Conservation (phyloP, 495 filamentous ascomycete genomes). For the Penicillium lagena region DNA sequence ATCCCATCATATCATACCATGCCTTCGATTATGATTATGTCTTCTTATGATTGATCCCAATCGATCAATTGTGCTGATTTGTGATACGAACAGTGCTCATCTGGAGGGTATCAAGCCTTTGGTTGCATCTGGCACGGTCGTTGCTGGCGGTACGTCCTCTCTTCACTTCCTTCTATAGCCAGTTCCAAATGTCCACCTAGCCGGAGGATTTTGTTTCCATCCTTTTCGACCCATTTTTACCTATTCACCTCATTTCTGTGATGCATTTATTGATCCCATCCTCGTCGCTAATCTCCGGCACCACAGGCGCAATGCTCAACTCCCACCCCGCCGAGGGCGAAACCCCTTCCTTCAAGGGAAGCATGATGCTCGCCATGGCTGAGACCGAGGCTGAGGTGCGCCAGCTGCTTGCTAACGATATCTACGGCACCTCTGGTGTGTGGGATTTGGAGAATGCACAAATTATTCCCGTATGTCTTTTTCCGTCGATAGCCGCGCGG, state of each 20-base stretch:
- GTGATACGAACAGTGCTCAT: slow-evolving; percentile 15
- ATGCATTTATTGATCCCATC: neutral
- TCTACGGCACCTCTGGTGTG: slow-evolving; percentile 63
- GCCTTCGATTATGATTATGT: neutral
- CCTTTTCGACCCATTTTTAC: no score
- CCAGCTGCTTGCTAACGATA: slow-evolving; percentile 60
- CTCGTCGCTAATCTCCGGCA: slow-evolving; percentile 1
- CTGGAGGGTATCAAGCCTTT: slow-evolving; percentile 28
- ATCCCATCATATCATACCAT: no score
- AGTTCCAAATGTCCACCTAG: neutral
- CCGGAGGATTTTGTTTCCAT: no score
- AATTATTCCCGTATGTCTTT: slow-evolving; percentile 38
- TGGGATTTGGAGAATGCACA: slow-evolving; percentile 79
- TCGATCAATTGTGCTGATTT: neutral
- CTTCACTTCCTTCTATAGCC: neutral
- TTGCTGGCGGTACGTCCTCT: slow-evolving; percentile 30
- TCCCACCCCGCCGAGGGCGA: slow-evolving; percentile 58
- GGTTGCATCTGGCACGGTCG: slow-evolving; percentile 25
- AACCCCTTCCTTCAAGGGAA: slow-evolving; percentile 60
- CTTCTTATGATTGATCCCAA: neutral
- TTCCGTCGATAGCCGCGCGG: neutral
- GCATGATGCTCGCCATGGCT: slow-evolving; percentile 56
- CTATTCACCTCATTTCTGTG: no score
- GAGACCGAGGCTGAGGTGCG: slow-evolving; percentile 63
- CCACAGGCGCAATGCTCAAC: slow-evolving; percentile 64